Conservation (phyloP, 108 stramenopile species). For the Conticribra guillardii region DNA sequence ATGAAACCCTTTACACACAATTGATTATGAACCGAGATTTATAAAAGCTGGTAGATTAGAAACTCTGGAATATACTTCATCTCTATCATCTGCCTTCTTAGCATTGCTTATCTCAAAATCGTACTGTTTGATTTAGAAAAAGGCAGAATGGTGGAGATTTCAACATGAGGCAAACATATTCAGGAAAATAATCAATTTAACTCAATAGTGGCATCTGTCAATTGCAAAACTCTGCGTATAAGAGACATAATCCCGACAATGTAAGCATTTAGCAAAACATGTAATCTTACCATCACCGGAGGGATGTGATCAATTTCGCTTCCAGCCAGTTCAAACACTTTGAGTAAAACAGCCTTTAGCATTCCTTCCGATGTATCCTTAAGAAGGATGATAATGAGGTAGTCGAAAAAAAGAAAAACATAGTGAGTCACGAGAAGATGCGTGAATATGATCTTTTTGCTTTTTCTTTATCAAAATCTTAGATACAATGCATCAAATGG, state of each 20-base stretch:
- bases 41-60: conserved; percentile 84
- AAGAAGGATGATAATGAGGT: conserved; percentile 1
- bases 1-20: no score
- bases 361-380: conserved; percentile 87
- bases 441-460: no score
- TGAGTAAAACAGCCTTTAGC: conserved; percentile 71
- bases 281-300: conserved; percentile 54
- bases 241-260: no score
- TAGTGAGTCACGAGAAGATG: background rate
- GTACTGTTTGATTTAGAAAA: conserved; percentile 53
- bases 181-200: background rate
- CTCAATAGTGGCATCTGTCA: no score
- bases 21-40: conserved; percentile 70
- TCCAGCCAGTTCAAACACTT: conserved; percentile 76
- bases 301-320: conserved; percentile 78
- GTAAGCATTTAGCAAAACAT: no score
- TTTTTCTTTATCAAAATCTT: no score
- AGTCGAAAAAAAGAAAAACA: conserved; percentile 7
- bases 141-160: background rate
- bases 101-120: conserved; percentile 84
- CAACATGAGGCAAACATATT: background rate
- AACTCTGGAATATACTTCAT: conserved; percentile 82
- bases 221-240: no score
- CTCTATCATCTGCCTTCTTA: conserved; percentile 81
- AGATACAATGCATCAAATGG: no score